Percentiles rank a stretch among this genome's conserved stretches.
These are phyloP conservation scores for Hysterangium stoloniferum DNA, from an alignment of 768 basidiomycete species.

Conservation along the genomic window DNA sequence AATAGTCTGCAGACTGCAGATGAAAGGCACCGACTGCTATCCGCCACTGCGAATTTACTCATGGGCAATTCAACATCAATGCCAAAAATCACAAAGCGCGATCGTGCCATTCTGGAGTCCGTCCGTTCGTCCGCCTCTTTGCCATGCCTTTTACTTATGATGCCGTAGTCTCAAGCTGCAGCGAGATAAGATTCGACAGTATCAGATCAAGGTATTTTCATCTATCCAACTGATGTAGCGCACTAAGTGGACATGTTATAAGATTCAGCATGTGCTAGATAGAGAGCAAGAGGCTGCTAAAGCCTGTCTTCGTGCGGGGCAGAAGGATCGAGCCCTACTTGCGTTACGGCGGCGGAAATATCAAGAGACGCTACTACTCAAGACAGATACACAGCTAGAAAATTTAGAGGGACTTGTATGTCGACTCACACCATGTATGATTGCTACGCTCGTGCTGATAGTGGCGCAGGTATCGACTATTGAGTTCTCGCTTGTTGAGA, in stretches of 20 bases:
- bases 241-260: neutral
- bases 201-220: conserved; percentile 94
- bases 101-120: conserved; percentile 92
- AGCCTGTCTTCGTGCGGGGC: conserved; percentile 67
- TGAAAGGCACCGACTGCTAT: too few species aligned
- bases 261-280: conserved; percentile 85
- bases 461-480: conserved; percentile 78
- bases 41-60: too few species aligned
- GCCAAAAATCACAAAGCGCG: conserved; percentile 88
- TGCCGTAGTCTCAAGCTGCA: conserved; percentile 80
- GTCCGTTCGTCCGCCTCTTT: conserved; percentile 25
- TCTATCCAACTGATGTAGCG: neutral
- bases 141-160: conserved; percentile 13
- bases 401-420: conserved; percentile 82
- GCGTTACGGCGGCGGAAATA: conserved; percentile 90
- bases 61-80: conserved; percentile 32
- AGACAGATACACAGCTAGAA: conserved; percentile 87
- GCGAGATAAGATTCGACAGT: conserved; percentile 90
- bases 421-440: conserved; percentile 6
- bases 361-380: conserved; percentile 77
- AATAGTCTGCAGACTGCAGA: too few species aligned
- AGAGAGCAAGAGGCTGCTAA: conserved; percentile 88
- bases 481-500: conserved; percentile 92
- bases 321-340: conserved; percentile 81
- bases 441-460: neutral